phyloP scores from a whole-genome alignment of 306 rosid genomes.

The Cotoneaster glaucophyllus region DNA sequence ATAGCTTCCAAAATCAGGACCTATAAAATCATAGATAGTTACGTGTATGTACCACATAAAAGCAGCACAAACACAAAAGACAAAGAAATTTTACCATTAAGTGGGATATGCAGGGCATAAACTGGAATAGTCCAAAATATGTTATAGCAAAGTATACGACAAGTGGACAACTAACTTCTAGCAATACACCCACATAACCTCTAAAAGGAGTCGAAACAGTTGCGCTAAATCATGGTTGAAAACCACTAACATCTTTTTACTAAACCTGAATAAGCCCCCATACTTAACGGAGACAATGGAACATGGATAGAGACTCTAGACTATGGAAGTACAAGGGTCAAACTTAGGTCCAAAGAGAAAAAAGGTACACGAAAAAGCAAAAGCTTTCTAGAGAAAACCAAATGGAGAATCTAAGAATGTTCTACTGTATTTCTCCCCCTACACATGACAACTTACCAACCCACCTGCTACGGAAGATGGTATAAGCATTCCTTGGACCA shows the following conservation, averaged over 20 bases:
- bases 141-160: neutral
- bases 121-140: neutral
- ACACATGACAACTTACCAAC: constrained; percentile 67
- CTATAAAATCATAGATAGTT: neutral
- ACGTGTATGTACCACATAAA: neutral
- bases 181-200: neutral
- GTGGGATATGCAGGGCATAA: neutral
- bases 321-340: neutral
- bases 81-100: neutral
- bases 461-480: constrained; percentile 87
- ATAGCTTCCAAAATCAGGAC: neutral
- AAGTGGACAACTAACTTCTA: neutral
- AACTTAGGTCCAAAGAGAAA: constrained; percentile 8
- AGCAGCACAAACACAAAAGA: neutral
- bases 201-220: neutral
- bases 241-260: neutral
- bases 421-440: constrained; percentile 12
- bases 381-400: constrained; percentile 23
- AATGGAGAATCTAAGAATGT: constrained; percentile 27
- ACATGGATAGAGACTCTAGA: neutral
- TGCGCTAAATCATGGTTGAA: neutral
- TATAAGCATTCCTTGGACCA: constrained; percentile 85
- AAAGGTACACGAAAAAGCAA: neutral
- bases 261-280: neutral
- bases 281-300: neutral